Base-by-base conservation (phyloP, 2,329 filamentous ascomycete species). In the Pseudogymnoascus sp. region DNA sequence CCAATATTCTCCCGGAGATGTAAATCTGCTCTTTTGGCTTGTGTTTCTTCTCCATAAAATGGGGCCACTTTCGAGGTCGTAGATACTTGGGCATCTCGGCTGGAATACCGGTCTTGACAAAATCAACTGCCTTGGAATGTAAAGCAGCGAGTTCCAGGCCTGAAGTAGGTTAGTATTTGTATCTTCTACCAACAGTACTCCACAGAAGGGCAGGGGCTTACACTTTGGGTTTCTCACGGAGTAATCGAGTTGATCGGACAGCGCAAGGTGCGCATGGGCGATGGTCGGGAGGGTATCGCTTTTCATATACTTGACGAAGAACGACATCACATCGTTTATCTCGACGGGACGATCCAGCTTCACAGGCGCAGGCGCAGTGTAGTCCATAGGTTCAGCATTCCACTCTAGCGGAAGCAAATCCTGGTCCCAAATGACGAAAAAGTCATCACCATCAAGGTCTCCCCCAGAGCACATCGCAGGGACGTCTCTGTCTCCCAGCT, bases 401-500 rank as follows among this genome's bases (percentile, higher is more conserved):
- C 89, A 90, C 61, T 83, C 76, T 1, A 75, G 67, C 0, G 91
- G 91, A 26, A 96, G 79, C 6, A 99, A 78, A 13, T 84, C 82
- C 21, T 80, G 73, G 68, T 99, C 93, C 93, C 95, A 99, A 53
- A 97, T 88, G 4, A 97, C 86, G 63, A 97, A 87, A 72, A 92
- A 99, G 72, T 99, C 95, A 70, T 99, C 95, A 0, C 95, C 95
- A 71, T 99, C 95, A 0, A 99, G 81, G 71, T 99, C 95, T 0
- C 95, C 95, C 1, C 95, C 95, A 3, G 95, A 96, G 67, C 95
- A 92, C 93, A 97, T 97, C 70, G 89, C 92, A 0, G 93, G 86
- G 21, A 99, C 77, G 66, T 96, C 91, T 14, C 89, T 82, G 71
- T 97, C 91, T 0, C 93, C 93, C 0, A 79, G 87, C 37, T 90